These are phyloP conservation scores for Penicillium coprophilum DNA, from an alignment of 495 filamentous ascomycete genomes.

Conservation along the genomic window DNA sequence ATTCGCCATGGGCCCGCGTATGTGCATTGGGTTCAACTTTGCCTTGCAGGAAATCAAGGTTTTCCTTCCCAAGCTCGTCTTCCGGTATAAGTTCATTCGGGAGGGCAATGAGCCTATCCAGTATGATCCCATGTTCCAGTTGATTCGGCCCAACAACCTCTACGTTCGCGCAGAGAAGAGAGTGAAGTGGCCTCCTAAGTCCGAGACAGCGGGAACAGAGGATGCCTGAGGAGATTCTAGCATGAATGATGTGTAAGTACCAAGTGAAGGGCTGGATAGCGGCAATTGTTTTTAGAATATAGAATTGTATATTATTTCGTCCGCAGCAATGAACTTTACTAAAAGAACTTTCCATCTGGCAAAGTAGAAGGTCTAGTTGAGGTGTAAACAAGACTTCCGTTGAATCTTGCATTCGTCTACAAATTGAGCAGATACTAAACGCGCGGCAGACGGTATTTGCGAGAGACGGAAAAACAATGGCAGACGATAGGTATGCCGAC, in stretches of 20 bases:
- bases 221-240: not conserved
- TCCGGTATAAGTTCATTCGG: conserved; percentile 49
- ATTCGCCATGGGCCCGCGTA: conserved; percentile 49
- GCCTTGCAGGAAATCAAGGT: conserved; percentile 54
- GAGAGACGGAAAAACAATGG: not conserved
- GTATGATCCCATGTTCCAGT: conserved; percentile 56
- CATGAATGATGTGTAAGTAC: not conserved
- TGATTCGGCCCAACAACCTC: conserved; percentile 53
- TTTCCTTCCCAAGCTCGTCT: conserved; percentile 50
- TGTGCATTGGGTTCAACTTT: conserved; percentile 60
- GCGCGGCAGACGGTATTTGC: not conserved
- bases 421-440: not conserved
- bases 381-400: not conserved
- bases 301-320: not conserved
- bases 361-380: not conserved
- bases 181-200: conserved; percentile 25
- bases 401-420: not conserved
- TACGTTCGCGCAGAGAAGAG: conserved; percentile 45
- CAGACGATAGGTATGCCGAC: not conserved
- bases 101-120: conserved; percentile 42
- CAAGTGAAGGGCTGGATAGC: not conserved
- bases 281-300: not conserved
- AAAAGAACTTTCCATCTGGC: not conserved
- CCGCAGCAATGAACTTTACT: not conserved
- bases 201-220: not conserved